Conservation (phyloP, 2,329 filamentous ascomycete species). For the Beauveria australis region DNA sequence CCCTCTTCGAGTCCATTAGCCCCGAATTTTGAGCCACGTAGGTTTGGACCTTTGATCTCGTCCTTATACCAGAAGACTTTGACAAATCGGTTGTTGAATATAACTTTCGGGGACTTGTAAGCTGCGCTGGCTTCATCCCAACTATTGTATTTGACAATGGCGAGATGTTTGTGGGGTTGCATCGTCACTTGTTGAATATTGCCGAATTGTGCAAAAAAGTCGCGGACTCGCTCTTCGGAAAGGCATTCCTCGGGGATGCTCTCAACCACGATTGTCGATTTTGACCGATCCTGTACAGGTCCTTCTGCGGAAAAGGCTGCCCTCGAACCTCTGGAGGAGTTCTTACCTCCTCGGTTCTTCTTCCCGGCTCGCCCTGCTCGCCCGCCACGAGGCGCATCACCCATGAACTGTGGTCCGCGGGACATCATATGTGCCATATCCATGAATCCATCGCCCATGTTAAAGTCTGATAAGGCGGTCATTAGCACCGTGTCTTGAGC, state of each 20-base stretch:
- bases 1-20: constrained; percentile 12
- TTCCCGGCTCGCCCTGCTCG: not conserved
- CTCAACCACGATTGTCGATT: constrained; percentile 66
- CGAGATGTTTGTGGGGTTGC: constrained; percentile 57
- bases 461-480: not conserved
- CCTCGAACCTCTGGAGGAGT: constrained; percentile 27
- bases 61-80: constrained; percentile 73
- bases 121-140: constrained; percentile 61
- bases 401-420: not conserved
- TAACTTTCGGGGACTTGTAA: constrained; percentile 67
- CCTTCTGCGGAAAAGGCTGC: constrained; percentile 58
- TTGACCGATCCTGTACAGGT: constrained; percentile 52
- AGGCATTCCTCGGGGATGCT: constrained; percentile 68
- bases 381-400: not conserved
- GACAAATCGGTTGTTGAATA: constrained; percentile 81
- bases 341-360: constrained; percentile 28
- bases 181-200: constrained; percentile 55
- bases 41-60: constrained; percentile 30
- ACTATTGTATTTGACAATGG: constrained; percentile 59
- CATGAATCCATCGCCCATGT: not conserved
- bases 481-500: not conserved
- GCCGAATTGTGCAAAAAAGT: constrained; percentile 68
- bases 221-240: constrained; percentile 53
- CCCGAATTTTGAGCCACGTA: constrained; percentile 20
- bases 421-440: constrained; percentile 2